phyloP scores from a whole-genome alignment of 176 grass and related monocot species.

The Carex littledalei region DNA sequence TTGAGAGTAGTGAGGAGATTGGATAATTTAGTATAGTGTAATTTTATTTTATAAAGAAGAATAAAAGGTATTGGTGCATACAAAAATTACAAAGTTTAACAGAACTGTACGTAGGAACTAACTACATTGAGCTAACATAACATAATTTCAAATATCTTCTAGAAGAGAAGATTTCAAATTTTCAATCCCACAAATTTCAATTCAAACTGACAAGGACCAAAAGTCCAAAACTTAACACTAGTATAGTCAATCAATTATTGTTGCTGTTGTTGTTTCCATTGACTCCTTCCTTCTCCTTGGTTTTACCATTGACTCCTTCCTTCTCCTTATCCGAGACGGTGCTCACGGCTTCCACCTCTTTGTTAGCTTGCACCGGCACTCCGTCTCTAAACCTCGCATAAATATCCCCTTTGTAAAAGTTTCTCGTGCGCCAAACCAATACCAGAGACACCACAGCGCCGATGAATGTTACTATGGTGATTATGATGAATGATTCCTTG shows the following conservation, averaged over 20 bases:
- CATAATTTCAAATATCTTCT: slow-evolving; percentile 7
- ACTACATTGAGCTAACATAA: background rate
- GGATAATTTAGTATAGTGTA: no score
- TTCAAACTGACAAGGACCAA: background rate
- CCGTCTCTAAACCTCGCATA: slow-evolving; percentile 56
- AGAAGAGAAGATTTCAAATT: background rate
- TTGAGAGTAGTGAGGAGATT: no score
- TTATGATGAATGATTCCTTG: slow-evolving; percentile 50
- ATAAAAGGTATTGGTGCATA: no score
- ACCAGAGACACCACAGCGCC: slow-evolving; percentile 45
- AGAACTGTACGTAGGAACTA: no score
- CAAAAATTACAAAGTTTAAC: no score
- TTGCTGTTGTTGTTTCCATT: background rate
- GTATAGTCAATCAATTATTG: background rate
- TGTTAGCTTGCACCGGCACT: background rate
- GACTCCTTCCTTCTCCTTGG: background rate
- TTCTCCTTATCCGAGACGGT: background rate
- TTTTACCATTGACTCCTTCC: background rate
- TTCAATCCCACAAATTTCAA: slow-evolving; percentile 4
- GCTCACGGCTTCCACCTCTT: slow-evolving; percentile 3
- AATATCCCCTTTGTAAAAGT: slow-evolving; percentile 58
- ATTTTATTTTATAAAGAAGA: no score
- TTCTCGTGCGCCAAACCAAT: slow-evolving; percentile 55
- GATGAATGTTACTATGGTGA: slow-evolving; percentile 39
- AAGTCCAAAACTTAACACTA: background rate